Percentiles rank a stretch among this genome's conserved stretches.
These are phyloP conservation scores for Mesotaenium endlicherianum DNA, from an alignment of 139 green algal genomes.

Conservation along the genomic window DNA sequence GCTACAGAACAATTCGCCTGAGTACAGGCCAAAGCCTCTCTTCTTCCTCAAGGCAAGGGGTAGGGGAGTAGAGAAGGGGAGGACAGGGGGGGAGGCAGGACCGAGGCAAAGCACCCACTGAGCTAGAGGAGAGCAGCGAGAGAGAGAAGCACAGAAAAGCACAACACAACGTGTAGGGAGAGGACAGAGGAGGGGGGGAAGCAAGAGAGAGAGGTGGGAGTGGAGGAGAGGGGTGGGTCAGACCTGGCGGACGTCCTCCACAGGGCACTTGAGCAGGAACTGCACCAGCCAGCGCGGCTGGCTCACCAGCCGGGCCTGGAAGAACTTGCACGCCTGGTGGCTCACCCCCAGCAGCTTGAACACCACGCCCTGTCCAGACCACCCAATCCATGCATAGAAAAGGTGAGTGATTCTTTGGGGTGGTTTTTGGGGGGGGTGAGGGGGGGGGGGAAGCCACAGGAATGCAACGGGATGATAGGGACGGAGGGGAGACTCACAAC, in stretches of 20 bases:
- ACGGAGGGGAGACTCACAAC: too few relatives aligned
- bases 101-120: neutral
- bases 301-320: neutral
- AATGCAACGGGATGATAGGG: too few relatives aligned
- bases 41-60: too few relatives aligned
- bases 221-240: neutral
- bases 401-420: too few relatives aligned
- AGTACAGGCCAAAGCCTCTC: too few relatives aligned
- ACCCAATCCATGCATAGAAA: neutral
- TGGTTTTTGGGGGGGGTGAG: too few relatives aligned
- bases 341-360: conserved; percentile 5
- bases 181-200: neutral
- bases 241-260: conserved; percentile 34
- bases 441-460: too few relatives aligned
- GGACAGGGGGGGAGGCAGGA: neutral
- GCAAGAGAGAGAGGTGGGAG: neutral
- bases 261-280: conserved; percentile 40
- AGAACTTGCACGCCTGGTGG: neutral
- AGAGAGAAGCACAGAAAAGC: neutral
- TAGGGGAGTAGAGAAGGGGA: neutral
- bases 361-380: neutral
- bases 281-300: conserved; percentile 8
- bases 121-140: neutral
- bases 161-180: neutral
- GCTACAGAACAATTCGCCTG: too few relatives aligned